Base-by-base conservation (phyloP, 768 basidiomycete species). In the Pholiota conissans region DNA sequence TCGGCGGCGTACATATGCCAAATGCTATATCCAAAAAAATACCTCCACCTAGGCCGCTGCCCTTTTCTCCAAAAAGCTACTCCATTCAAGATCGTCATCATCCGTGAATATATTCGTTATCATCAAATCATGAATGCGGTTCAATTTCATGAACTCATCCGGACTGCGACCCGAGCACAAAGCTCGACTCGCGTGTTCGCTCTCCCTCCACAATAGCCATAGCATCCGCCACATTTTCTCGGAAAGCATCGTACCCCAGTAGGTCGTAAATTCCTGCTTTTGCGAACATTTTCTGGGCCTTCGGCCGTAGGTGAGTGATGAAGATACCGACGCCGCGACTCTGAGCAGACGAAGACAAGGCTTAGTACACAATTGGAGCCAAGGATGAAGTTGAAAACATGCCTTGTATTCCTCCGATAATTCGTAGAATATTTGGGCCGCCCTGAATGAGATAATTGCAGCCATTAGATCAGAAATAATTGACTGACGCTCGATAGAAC, bases 371-470 rank as follows among this genome's bases (percentile, higher is more conserved):
- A 42, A 35, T 20, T 32, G 13, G 52, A 16, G 3, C 24, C 5
- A 8, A 5, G 11, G n/a, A 49, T 22, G 28, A 42, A 39, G 26
- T 40, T 22, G 32, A 9, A 5, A 1, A 64, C 71, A 58, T 62
- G 89, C 93, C 72, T 82, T 79, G 72, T 97, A 95, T 13, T 91
- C 88, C 61, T 87, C 84, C 42, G 87, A 72, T 2, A 95, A 71
- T 68, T 95, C 93, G 57, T 81, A 79, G 65, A 95, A 86, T 61
- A 94, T 91, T 71, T 93, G 91, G 8, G 86, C 82, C 27, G 94
- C 93, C 27, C 91, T 93, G 65, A 5, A 29, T 27, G 11, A n/a
- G 37, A 11, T 8, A 18, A 45, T 26, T 20, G 28, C 20, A 30
- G 18, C 40, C 26, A 52, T 57, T 3, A 18, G 2, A 34, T 22